These are phyloP conservation scores for Alternaria dauci DNA, from an alignment of 2,329 filamentous ascomycete genomes.

Conservation along the genomic window DNA sequence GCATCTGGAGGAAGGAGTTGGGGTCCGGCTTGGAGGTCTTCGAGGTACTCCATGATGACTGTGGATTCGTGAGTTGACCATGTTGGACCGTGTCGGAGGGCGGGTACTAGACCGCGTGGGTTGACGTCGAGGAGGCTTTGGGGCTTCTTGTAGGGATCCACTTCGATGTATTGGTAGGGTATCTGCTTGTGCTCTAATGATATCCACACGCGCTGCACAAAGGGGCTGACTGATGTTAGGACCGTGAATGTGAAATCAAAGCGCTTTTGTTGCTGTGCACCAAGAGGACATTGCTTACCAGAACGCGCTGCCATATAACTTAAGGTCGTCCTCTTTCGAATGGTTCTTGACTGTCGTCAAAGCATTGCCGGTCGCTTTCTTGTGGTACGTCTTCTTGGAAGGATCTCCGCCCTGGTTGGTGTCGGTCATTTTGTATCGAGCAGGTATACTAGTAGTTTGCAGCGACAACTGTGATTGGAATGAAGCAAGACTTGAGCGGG, in stretches of 20 bases:
- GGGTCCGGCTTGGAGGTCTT: slow-evolving; percentile 71
- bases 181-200: slow-evolving; percentile 81
- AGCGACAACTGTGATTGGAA: neutral
- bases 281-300: slow-evolving; percentile 64
- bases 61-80: slow-evolving; percentile 86
- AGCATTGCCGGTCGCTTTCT: slow-evolving; percentile 76
- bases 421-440: slow-evolving; percentile 55
- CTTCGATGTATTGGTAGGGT: slow-evolving; percentile 85
- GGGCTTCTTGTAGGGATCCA: slow-evolving; percentile 80
- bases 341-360: slow-evolving; percentile 74
- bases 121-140: slow-evolving; percentile 77
- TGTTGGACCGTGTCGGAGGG: slow-evolving; percentile 73
- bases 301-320: slow-evolving; percentile 83
- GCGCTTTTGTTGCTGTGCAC: neutral
- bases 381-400: slow-evolving; percentile 71
- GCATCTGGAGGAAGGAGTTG: slow-evolving; percentile 72
- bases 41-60: slow-evolving; percentile 88
- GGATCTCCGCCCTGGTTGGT: slow-evolving; percentile 59
- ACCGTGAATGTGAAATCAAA: slow-evolving; percentile 21
- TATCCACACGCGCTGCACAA: slow-evolving; percentile 90
- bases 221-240: slow-evolving; percentile 65
- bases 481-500: neutral
- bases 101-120: slow-evolving; percentile 77
- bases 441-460: slow-evolving; percentile 3
- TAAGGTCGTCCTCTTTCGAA: slow-evolving; percentile 73